A percentile compares a stretch with the other conserved stretches of the same genome.
Conservation (phyloP, 1,139 yeast genomes). For the Yamadazyma diospyri region DNA sequence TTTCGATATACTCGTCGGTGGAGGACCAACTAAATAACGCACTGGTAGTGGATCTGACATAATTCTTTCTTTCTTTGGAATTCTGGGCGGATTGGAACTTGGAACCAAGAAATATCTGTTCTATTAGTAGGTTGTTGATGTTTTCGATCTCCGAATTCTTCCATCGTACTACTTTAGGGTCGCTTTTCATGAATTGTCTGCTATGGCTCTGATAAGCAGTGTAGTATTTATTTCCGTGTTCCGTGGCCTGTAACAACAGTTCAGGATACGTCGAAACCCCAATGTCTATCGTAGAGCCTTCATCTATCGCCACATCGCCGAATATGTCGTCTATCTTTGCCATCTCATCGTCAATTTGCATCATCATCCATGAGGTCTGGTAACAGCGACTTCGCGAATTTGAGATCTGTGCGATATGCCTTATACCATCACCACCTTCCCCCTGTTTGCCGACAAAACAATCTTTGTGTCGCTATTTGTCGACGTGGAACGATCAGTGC, state of each 20-base stretch:
- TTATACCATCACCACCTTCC: slow-evolving; percentile 19
- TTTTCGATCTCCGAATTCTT: slow-evolving; percentile 26
- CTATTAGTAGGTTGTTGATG: slow-evolving; percentile 27
- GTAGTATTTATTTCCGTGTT: slow-evolving; percentile 30
- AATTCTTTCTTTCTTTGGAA: slow-evolving; percentile 7
- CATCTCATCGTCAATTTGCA: slow-evolving; percentile 2
- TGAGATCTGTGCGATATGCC: background rate
- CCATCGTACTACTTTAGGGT: slow-evolving; percentile 31
- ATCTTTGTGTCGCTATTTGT: slow-evolving; percentile 24
- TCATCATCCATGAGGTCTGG: background rate
- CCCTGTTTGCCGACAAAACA: slow-evolving; percentile 30
- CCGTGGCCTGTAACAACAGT: slow-evolving; percentile 28
- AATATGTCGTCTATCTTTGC: slow-evolving; percentile 5
- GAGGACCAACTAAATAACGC: slow-evolving; percentile 46
- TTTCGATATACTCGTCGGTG: slow-evolving; percentile 36
- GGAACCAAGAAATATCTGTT: slow-evolving; percentile 22
- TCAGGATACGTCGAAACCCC: slow-evolving; percentile 29
- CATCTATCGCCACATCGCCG: background rate
- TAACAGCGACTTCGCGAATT: background rate
- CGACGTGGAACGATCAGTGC: slow-evolving; percentile 17
- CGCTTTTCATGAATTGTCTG: slow-evolving; percentile 29
- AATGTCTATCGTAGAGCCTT: background rate
- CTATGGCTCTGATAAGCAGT: slow-evolving; percentile 33
- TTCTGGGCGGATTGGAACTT: slow-evolving; percentile 13
- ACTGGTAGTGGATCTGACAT: slow-evolving; percentile 21